phyloP scores from a whole-genome alignment of 1,139 yeast species.

The Debaryomyces udenii region DNA sequence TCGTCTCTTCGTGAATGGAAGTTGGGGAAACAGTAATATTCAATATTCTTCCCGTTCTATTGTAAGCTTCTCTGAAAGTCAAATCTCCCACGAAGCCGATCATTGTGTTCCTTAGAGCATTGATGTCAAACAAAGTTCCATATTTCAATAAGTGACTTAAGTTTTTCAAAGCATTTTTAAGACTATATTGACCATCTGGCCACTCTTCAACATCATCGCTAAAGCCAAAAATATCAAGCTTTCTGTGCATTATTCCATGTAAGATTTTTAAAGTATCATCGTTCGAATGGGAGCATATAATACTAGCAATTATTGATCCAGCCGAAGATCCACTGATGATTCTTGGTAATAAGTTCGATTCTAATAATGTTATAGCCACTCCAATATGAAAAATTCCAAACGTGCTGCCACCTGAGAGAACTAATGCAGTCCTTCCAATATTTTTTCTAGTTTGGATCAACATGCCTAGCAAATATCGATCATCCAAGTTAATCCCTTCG shows the following conservation, averaged over 20 bases:
- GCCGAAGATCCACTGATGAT: constrained; percentile 96
- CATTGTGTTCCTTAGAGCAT: constrained; percentile 73
- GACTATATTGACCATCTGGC: constrained; percentile 44
- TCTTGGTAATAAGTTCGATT: constrained; percentile 75
- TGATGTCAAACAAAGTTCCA: constrained; percentile 89
- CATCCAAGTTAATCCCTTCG: constrained; percentile 58
- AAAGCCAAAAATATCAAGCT: constrained; percentile 69
- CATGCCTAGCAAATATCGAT: constrained; percentile 71
- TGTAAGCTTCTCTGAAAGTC: constrained; percentile 67
- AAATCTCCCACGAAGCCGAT: constrained; percentile 82
- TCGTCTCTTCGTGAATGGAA: constrained; percentile 63
- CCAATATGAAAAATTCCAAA: constrained; percentile 94
- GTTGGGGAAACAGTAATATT: constrained; percentile 60
- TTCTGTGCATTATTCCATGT: constrained; percentile 54
- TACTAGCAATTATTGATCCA: constrained; percentile 92
- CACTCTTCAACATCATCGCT: constrained; percentile 20
- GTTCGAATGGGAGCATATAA: constrained; percentile 77
- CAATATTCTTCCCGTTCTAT: constrained; percentile 59
- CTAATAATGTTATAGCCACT: constrained; percentile 77
- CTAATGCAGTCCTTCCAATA: constrained; percentile 90
- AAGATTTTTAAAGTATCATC: constrained; percentile 68
- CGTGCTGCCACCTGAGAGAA: constrained; percentile 93
- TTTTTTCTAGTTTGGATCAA: constrained; percentile 86
- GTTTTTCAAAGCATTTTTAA: constrained; percentile 36
- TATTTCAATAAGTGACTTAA: constrained; percentile 63